A percentile compares a stretch with the other conserved stretches of the same genome.
phyloP scores from a whole-genome alignment of 176 grass and related monocot genomes.

The Zizania latifolia region DNA sequence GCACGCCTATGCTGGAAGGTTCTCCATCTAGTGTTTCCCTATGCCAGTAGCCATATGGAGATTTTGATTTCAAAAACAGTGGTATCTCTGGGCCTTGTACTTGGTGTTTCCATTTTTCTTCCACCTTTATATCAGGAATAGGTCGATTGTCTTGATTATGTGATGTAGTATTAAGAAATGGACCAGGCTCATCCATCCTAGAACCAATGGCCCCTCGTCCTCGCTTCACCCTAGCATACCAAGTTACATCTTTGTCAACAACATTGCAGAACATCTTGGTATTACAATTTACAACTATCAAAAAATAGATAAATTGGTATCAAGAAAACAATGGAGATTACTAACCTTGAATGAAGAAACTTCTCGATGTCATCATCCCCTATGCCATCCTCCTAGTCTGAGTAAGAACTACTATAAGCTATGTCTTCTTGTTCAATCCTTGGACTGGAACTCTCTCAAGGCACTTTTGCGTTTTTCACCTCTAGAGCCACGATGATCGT shows the following conservation, averaged over 20 bases:
- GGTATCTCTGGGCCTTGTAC: constrained; percentile 43
- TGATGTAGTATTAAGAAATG: constrained; percentile 25
- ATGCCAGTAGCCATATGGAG: not conserved
- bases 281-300: too few species aligned
- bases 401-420: constrained; percentile 11
- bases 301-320: not conserved
- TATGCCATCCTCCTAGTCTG: constrained; percentile 19
- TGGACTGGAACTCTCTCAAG: constrained; percentile 8
- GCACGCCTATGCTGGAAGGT: too few species aligned
- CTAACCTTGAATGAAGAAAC: constrained; percentile 56
- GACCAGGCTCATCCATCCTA: constrained; percentile 68
- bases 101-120: constrained; percentile 23
- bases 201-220: constrained; percentile 58
- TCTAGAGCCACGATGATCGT: not conserved
- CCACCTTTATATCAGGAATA: not conserved
- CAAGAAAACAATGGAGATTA: not conserved
- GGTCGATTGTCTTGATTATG: not conserved
- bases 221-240: constrained; percentile 41
- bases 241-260: not conserved
- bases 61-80: constrained; percentile 35
- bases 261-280: too few species aligned
- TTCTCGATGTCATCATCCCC: constrained; percentile 49
- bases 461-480: constrained; percentile 7
- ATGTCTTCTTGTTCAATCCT: constrained; percentile 3
- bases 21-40: not conserved